phyloP scores from a whole-genome alignment of 768 basidiomycete species.

The Dictyophora rubrovolvata region DNA sequence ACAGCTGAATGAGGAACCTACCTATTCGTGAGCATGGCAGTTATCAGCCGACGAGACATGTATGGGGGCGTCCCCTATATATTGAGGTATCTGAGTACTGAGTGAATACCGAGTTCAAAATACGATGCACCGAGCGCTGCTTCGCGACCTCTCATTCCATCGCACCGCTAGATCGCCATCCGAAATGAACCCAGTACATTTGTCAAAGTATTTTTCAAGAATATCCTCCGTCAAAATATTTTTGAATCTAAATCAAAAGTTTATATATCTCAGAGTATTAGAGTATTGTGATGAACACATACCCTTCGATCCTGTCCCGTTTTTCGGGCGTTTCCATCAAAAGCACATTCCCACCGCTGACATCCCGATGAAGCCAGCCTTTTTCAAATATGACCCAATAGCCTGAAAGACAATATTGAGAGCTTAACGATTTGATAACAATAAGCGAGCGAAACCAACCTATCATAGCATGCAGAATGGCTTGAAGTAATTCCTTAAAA shows the following conservation, averaged over 20 bases:
- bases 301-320: neutral
- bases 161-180: neutral
- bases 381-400: constrained; percentile 1
- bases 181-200: neutral
- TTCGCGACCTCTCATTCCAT: neutral
- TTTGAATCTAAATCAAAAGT: neutral
- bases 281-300: neutral
- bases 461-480: constrained; percentile 6
- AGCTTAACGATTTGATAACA: neutral
- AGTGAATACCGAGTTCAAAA: no score
- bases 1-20: neutral
- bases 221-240: neutral
- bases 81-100: neutral
- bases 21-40: neutral
- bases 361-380: constrained; percentile 7
- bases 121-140: neutral
- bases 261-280: neutral
- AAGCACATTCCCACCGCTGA: constrained; percentile 5
- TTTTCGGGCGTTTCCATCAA: neutral
- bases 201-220: neutral
- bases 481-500: neutral
- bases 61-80: neutral
- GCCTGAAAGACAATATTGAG: neutral
- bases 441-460: neutral
- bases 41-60: neutral